A percentile compares a stretch with the other conserved stretches of the same genome.
These are phyloP conservation scores for peach (Prunus persica) DNA, from an alignment of 306 rosid genomes.

Conservation along the genomic window Prunus_persica_NCBIv2 NC_034015.1:13038001-13038500, in stretches of 20 bases:
- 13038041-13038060: constrained; percentile 42
- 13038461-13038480: not conserved
- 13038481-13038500: not conserved
- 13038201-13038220: too few species aligned
- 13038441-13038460: not conserved
- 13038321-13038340: constrained; percentile 40
- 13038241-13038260: too few species aligned
- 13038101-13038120: constrained; percentile 36
- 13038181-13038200: not conserved
- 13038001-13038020: constrained; percentile 46
- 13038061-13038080: constrained; percentile 39
- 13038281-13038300: constrained; percentile 29
- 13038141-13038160: constrained; percentile 53
- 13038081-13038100: constrained; percentile 46
- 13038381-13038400: constrained; percentile 37
- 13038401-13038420: constrained; percentile 43
- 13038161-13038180: constrained; percentile 27
- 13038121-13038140: constrained; percentile 58
- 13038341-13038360: constrained; percentile 40
- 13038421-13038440: constrained; percentile 30
- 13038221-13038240: too few species aligned
- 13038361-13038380: constrained; percentile 49
- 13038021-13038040: constrained; percentile 39
- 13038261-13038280: not conserved
- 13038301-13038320: constrained; percentile 43